Conservation (phyloP, 331 rosid genomes). For the Arachis monticola region DNA sequence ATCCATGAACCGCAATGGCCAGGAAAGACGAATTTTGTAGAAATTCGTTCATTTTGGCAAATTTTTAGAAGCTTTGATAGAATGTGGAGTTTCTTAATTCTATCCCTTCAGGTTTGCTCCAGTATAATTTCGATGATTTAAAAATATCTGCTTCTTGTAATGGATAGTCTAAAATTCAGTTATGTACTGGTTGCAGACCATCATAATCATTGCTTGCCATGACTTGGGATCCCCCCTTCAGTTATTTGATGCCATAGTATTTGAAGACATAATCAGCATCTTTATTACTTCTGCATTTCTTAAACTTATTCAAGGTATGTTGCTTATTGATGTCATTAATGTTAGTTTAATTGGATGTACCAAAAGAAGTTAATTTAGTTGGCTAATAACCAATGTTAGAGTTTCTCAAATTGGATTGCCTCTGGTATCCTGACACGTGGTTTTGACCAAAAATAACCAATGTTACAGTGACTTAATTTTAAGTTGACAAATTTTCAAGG, state of each 20-base stretch:
- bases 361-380: conserved; percentile 7
- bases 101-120: conserved; percentile 81
- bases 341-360: conserved; percentile 27
- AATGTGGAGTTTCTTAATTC: conserved; percentile 88
- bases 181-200: conserved; percentile 62
- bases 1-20: conserved; percentile 59
- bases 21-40: conserved; percentile 95
- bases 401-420: too few species aligned
- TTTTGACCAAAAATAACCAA: not conserved
- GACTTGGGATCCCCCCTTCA: conserved; percentile 97
- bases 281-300: conserved; percentile 90
- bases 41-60: conserved; percentile 95
- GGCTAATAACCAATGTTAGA: not conserved
- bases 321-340: conserved; percentile 42
- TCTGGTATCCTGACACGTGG: too few species aligned
- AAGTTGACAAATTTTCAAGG: conserved; percentile 27
- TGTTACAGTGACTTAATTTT: conserved; percentile 3
- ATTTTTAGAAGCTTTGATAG: conserved; percentile 91
- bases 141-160: conserved; percentile 28
- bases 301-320: conserved; percentile 78
- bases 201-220: conserved; percentile 90
- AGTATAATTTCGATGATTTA: conserved; percentile 28
- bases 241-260: conserved; percentile 71
- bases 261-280: conserved; percentile 89
- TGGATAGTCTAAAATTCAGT: conserved; percentile 39